Evolutionary conservation across 1,284 basidiomycete genomes (phyloP), one percentile per base, ranked within the genome.

Genomic region (Malassezia japonica): DNA sequence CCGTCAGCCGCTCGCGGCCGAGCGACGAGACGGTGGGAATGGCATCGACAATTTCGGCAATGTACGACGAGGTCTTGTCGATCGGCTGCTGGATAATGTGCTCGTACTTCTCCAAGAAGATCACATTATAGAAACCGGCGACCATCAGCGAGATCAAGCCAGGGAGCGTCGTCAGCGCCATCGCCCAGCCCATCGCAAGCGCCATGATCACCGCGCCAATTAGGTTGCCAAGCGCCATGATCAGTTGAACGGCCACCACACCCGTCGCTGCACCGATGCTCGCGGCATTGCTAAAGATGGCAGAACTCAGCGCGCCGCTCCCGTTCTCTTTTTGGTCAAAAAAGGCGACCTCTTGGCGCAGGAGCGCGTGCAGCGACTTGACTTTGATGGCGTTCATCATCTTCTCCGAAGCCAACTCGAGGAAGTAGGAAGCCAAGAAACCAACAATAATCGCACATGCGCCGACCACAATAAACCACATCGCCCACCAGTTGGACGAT

Each of bases 31-130:
- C 72, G 0, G 74, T 73, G 55, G 69, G 63, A 37, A 76, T 73
- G 5, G 72, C 70, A 43, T 76, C 75, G 21, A 75, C 72, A 12
- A 73, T 61, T 46, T 77, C 76, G n/a, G 68, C 61, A 10, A 76
- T 67, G 47, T 71, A 75, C 1, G 67, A 53, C 5, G 67, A 60
- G 1, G 67, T 68, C 12, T 56, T 53, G 25, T 67, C 61, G 4
- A 67, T 54, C 10, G 66, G 64, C 35, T 66, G 57, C 46, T 73
- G 58, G 1, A 60, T 63, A 18, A 68, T 61, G 18, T 60, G 54
- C 35, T 75, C 74, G 35, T 61, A 64, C 24, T 65, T 65, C 36
- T 70, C 64, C 16, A 70, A 62, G 35, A 68, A 60, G 33, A 60
- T 54, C n/a, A 69, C 65, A 49, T 76, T 76, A 57, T 73, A 45